Evolutionary conservation across 2,329 filamentous ascomycete species (phyloP).

Genomic region (Fusarium dlaminii): DNA sequence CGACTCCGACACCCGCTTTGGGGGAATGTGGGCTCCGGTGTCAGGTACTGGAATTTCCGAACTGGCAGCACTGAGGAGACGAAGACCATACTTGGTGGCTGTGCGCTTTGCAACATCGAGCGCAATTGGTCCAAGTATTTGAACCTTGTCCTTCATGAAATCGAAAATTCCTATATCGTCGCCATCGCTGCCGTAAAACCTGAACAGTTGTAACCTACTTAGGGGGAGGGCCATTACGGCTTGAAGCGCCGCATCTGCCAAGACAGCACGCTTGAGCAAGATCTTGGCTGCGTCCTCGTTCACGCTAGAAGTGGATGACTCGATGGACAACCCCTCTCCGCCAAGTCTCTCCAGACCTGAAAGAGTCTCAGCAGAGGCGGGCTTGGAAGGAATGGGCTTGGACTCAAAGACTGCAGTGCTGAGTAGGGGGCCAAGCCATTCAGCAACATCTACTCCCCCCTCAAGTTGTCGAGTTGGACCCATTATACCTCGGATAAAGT

Average conservation of each 20-base stretch:
- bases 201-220: too few relatives aligned
- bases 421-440: constrained; percentile 14
- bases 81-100: not conserved
- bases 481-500: constrained; percentile 9
- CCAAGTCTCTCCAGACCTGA: not conserved
- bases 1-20: too few relatives aligned
- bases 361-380: not conserved
- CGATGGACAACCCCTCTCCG: not conserved
- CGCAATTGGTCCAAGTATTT: not conserved
- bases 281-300: not conserved
- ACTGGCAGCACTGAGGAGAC: not conserved
- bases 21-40: too few relatives aligned
- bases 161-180: not conserved
- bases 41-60: too few relatives aligned
- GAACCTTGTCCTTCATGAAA: not conserved
- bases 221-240: not conserved
- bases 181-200: too few relatives aligned
- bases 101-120: not conserved
- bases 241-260: not conserved
- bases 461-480: constrained; percentile 12
- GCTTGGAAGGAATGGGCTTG: not conserved
- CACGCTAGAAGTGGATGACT: not conserved
- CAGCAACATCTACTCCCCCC: constrained; percentile 14
- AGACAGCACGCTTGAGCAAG: not conserved
- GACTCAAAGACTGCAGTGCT: not conserved